A percentile compares a stretch with the other conserved stretches of the same genome.
These are phyloP conservation scores for Miamiensis avidus DNA, from an alignment of 169 alveolate genomes.

Conservation along the genomic window DNA sequence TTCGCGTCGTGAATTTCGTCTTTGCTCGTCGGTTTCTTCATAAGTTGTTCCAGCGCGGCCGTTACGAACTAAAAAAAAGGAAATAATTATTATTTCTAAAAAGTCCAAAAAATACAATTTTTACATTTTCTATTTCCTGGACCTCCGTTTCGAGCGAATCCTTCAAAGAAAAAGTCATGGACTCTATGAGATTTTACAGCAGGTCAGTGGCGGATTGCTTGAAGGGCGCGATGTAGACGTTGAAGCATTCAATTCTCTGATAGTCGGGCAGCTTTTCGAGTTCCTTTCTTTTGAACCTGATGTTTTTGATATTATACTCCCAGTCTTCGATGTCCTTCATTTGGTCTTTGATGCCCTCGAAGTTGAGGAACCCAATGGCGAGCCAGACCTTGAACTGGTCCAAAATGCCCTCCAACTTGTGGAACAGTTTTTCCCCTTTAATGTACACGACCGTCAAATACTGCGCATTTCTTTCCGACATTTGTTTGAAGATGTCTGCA, in stretches of 20 bases:
- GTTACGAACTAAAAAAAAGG: slow-evolving; percentile 70
- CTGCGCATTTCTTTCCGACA: slow-evolving; percentile 74
- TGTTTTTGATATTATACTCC: slow-evolving; percentile 86
- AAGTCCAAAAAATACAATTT: background rate
- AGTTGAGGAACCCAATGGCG: slow-evolving; percentile 78
- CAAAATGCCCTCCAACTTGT: slow-evolving; percentile 55
- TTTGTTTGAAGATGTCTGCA: slow-evolving; percentile 71
- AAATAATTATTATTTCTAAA: too few relatives aligned
- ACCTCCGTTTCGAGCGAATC: slow-evolving; percentile 71
- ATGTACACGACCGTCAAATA: slow-evolving; percentile 60
- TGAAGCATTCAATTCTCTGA: slow-evolving; percentile 87
- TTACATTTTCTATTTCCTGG: slow-evolving; percentile 1
- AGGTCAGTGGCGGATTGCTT: slow-evolving; percentile 88
- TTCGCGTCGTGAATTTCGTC: slow-evolving; percentile 88
- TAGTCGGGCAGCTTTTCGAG: slow-evolving; percentile 87
- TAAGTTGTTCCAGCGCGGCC: slow-evolving; percentile 80
- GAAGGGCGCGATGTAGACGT: slow-evolving; percentile 77
- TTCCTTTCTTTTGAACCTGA: slow-evolving; percentile 84
- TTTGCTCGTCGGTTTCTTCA: slow-evolving; percentile 82
- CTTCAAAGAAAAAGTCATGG: slow-evolving; percentile 74
- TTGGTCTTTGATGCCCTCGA: slow-evolving; percentile 39
- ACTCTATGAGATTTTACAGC: slow-evolving; percentile 80
- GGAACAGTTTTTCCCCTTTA: slow-evolving; percentile 80
- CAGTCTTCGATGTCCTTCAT: slow-evolving; percentile 71
- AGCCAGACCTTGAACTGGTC: slow-evolving; percentile 66